Conservation (phyloP, 2,329 filamentous ascomycete genomes). For the Talaromyces sp. region DNA sequence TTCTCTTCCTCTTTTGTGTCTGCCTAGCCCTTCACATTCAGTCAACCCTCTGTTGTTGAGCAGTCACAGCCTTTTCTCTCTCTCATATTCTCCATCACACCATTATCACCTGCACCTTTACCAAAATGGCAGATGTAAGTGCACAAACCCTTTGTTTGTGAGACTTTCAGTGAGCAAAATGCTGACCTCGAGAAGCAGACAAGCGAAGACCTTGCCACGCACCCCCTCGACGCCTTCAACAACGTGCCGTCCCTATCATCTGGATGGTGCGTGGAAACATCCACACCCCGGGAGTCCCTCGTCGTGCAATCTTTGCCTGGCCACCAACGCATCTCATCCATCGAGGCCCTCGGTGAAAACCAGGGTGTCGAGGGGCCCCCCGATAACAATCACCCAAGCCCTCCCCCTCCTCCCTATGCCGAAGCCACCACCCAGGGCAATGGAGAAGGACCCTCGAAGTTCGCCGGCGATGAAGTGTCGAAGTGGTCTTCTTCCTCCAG, state of each 20-base stretch:
- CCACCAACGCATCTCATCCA: too few relatives aligned
- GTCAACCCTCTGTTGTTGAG: neutral
- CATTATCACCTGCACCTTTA: neutral
- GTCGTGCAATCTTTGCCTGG: too few relatives aligned
- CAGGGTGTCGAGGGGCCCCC: too few relatives aligned
- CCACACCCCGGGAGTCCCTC: neutral
- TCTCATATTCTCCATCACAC: neutral
- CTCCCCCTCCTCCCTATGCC: neutral
- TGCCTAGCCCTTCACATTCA: neutral
- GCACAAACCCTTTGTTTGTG: neutral
- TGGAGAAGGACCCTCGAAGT: neutral
- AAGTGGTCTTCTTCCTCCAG: neutral
- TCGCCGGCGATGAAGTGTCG: neutral
- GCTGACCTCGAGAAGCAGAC: neutral
- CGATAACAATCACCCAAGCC: neutral
- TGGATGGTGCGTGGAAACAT: neutral
- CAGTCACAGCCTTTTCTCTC: neutral
- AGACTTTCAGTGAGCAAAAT: neutral
- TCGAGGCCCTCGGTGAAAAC: neutral
- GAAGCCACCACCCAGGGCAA: neutral
- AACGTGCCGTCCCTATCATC: neutral
- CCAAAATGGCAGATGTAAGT: neutral
- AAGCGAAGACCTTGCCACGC: neutral
- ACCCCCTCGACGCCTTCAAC: neutral
- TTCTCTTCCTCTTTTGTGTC: neutral